Percentiles rank a stretch among this genome's conserved stretches.
Conservation (phyloP, 2,329 filamentous ascomycete genomes). For the Fusarium tupiense region DNA sequence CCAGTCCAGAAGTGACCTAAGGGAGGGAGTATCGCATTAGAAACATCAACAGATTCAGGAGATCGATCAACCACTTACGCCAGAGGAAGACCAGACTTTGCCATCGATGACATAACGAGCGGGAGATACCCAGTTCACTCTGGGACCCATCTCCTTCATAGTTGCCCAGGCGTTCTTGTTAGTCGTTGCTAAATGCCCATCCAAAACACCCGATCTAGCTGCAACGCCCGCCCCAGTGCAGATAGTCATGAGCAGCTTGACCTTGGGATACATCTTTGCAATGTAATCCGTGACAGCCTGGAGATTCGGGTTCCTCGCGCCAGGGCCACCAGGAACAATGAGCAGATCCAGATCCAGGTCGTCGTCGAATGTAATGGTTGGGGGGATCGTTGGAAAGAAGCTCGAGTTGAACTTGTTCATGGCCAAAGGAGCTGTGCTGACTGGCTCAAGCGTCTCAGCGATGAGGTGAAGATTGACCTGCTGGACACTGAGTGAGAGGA, state of each 20-base stretch:
- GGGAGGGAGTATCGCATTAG: background rate
- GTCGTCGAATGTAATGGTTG: constrained; percentile 63
- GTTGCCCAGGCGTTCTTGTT: constrained; percentile 69
- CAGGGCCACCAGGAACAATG: constrained; percentile 71
- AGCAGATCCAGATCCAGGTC: constrained; percentile 65
- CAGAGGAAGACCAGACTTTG: constrained; percentile 73
- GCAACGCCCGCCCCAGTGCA: constrained; percentile 72
- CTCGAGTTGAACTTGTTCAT: constrained; percentile 49
- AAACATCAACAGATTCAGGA: background rate
- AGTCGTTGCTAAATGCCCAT: constrained; percentile 70
- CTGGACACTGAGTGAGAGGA: constrained; percentile 47
- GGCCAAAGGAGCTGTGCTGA: constrained; percentile 47
- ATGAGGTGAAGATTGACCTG: constrained; percentile 55
- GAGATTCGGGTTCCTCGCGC: constrained; percentile 52
- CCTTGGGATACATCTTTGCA: constrained; percentile 52
- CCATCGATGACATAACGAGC: constrained; percentile 74
- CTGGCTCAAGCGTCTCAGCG: constrained; percentile 53
- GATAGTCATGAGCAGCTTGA: constrained; percentile 69
- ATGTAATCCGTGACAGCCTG: constrained; percentile 51
- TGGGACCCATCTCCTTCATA: constrained; percentile 57
- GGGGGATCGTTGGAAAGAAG: constrained; percentile 50
- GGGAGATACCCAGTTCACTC: constrained; percentile 67
- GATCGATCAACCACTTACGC: constrained; percentile 49
- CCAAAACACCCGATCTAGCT: constrained; percentile 67
- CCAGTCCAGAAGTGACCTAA: constrained; percentile 50